phyloP scores from a whole-genome alignment of 1,284 basidiomycete genomes.

The Fomitopsis pinicola region DNA sequence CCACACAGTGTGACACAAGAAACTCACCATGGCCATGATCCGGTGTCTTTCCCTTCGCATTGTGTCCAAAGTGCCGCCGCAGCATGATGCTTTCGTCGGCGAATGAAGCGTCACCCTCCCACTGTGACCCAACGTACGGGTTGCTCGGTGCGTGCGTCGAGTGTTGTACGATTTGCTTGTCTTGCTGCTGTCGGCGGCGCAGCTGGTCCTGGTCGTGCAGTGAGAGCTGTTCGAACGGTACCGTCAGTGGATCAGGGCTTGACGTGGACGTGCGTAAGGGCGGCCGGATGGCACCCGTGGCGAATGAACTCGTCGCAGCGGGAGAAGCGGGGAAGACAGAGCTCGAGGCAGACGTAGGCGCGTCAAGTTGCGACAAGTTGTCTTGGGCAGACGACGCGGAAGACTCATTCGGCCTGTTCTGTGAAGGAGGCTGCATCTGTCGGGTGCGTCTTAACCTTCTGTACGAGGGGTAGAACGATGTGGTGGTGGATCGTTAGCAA shows the following conservation, averaged over 20 bases:
- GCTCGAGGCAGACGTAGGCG: neutral
- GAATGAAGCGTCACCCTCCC: neutral
- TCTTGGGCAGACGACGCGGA: neutral
- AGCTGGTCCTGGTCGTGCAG: slow-evolving; percentile 3
- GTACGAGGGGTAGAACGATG: neutral
- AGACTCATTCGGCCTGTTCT: neutral
- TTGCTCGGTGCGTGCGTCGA: neutral
- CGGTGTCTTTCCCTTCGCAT: neutral
- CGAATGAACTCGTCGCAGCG: slow-evolving; percentile 3
- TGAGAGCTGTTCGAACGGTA: slow-evolving; percentile 7
- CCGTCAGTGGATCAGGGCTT: neutral
- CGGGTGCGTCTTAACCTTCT: neutral
- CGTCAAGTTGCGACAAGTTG: neutral
- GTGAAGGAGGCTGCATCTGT: neutral
- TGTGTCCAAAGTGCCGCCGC: neutral
- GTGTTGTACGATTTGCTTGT: neutral
- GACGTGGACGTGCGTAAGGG: slow-evolving; percentile 2
- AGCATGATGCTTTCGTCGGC: neutral
- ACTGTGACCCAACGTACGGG: neutral
- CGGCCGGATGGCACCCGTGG: slow-evolving; percentile 4
- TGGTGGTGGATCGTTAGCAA: neutral
- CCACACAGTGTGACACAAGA: neutral
- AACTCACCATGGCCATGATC: neutral
- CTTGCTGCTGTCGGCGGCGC: neutral
- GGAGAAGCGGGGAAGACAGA: neutral